A percentile compares a stretch with the other conserved stretches of the same genome.
Evolutionary conservation across 2,329 filamentous ascomycete species (phyloP).

Genomic region (Ciborinia camelliae): DNA sequence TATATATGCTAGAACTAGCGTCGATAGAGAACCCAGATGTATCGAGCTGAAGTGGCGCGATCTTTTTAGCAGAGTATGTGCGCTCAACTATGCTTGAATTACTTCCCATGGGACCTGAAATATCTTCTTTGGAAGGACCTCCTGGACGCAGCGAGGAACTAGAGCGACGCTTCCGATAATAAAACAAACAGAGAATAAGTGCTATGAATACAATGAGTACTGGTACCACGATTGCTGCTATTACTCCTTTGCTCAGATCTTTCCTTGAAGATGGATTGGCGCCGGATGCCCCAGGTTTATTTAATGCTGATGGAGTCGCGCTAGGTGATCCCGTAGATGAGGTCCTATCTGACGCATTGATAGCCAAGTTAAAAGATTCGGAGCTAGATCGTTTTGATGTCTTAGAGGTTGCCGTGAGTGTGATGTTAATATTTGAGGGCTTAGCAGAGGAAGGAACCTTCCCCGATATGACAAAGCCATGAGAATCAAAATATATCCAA

Average conservation of each 20-base stretch:
- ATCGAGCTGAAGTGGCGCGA: conserved; percentile 27
- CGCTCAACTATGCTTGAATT: conserved; percentile 24
- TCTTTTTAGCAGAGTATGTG: conserved; percentile 22
- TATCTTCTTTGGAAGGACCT: conserved; percentile 26
- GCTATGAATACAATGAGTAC: conserved; percentile 23
- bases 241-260: conserved; percentile 22
- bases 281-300: conserved; percentile 13
- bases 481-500: conserved; percentile 33
- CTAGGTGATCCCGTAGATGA: conserved; percentile 5
- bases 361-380: conserved; percentile 29
- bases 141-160: conserved; percentile 16
- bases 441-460: conserved; percentile 26
- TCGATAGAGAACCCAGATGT: conserved; percentile 28
- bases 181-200: conserved; percentile 27
- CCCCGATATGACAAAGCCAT: conserved; percentile 29
- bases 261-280: neutral
- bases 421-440: conserved; percentile 25
- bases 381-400: conserved; percentile 21
- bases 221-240: conserved; percentile 32
- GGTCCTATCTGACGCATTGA: conserved; percentile 9
- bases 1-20: conserved; percentile 13
- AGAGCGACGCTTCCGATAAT: conserved; percentile 24
- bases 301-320: conserved; percentile 17
- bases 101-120: conserved; percentile 28
- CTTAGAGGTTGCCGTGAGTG: conserved; percentile 30